phyloP scores from a whole-genome alignment of 2,329 filamentous ascomycete species.

The Aspergillus pseudoviridinutans region DNA sequence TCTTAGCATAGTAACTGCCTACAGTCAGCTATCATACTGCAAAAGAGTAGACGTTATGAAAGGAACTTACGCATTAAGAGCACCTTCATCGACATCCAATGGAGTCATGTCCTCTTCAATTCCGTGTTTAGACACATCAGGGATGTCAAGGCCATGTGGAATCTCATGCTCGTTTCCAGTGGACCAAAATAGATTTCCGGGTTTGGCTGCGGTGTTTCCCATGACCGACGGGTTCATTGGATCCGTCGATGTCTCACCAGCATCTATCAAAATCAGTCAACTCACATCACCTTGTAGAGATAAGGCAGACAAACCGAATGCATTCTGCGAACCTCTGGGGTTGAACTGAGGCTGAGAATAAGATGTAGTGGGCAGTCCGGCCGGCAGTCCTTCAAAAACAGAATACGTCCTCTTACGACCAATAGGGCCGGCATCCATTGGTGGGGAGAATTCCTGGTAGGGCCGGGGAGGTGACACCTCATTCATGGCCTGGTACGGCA shows the following conservation, averaged over 20 bases:
- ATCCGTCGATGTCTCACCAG: conserved; percentile 28
- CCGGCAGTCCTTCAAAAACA: conserved; percentile 44
- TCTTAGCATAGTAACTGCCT: conserved; percentile 38
- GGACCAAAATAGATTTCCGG: conserved; percentile 39
- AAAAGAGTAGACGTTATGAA: background rate
- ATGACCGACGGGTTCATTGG: conserved; percentile 36
- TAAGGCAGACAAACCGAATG: conserved; percentile 26
- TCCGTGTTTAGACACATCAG: conserved; percentile 29
- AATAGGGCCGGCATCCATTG: conserved; percentile 41
- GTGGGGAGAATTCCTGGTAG: conserved; percentile 53
- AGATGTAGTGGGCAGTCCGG: conserved; percentile 39
- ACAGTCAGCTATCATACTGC: conserved; percentile 10
- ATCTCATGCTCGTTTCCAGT: conserved; percentile 29
- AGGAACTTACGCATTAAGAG: conserved; percentile 36
- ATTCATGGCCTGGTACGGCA: conserved; percentile 42
- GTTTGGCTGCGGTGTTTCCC: conserved; percentile 29
- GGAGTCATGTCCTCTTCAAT: conserved; percentile 33
- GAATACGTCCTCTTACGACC: conserved; percentile 49
- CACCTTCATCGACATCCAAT: conserved; percentile 36
- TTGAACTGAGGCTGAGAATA: conserved; percentile 40
- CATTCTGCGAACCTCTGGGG: conserved; percentile 30
- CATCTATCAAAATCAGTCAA: conserved; percentile 15
- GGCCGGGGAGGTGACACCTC: conserved; percentile 39
- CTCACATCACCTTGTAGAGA: background rate
- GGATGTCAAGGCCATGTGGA: conserved; percentile 29